Evolutionary conservation across 208 protist genomes (phyloP).

Genomic region (Trypanosoma boissoni): DNA sequence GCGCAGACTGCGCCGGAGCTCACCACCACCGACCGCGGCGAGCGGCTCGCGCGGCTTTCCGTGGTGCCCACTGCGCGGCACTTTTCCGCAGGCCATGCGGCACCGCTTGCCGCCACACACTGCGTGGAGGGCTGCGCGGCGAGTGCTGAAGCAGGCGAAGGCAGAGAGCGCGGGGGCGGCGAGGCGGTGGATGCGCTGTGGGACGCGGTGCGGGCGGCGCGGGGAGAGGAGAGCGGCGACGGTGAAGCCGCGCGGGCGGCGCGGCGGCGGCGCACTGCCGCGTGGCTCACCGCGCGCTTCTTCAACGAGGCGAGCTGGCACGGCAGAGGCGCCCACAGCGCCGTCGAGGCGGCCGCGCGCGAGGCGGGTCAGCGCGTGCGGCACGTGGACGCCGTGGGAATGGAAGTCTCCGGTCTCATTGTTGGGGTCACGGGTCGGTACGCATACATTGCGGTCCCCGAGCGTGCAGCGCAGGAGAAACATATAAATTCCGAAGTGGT

Average conservation of each 20-base stretch:
- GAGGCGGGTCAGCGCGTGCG: conserved; percentile 24
- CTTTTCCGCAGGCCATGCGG: conserved; percentile 5
- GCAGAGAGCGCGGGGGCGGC: conserved; percentile 6
- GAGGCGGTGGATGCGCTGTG: conserved; percentile 34
- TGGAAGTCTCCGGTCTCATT: conserved; percentile 60
- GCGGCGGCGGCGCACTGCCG: conserved; percentile 48
- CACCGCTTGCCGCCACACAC: conserved; percentile 15
- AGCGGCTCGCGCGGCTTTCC: not conserved
- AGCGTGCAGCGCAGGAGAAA: too few relatives aligned
- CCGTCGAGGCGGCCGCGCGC: conserved; percentile 15
- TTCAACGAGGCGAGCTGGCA: conserved; percentile 74
- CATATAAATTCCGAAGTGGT: conserved; percentile 2
- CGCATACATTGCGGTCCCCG: conserved; percentile 67
- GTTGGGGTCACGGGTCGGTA: conserved; percentile 59
- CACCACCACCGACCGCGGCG: not conserved
- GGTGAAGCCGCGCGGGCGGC: conserved; percentile 2
- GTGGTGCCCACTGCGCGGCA: conserved; percentile 2
- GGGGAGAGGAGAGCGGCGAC: not conserved
- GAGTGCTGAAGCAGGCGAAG: conserved; percentile 26
- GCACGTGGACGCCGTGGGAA: conserved; percentile 71
- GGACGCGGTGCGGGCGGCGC: conserved; percentile 20
- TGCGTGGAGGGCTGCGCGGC: conserved; percentile 27
- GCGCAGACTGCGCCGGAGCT: conserved; percentile 15
- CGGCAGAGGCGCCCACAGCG: not conserved
- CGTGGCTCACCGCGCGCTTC: conserved; percentile 64